These are phyloP conservation scores for Eruca vesicaria DNA, from an alignment of 441 rosid genomes.

Conservation along the genomic window DNA sequence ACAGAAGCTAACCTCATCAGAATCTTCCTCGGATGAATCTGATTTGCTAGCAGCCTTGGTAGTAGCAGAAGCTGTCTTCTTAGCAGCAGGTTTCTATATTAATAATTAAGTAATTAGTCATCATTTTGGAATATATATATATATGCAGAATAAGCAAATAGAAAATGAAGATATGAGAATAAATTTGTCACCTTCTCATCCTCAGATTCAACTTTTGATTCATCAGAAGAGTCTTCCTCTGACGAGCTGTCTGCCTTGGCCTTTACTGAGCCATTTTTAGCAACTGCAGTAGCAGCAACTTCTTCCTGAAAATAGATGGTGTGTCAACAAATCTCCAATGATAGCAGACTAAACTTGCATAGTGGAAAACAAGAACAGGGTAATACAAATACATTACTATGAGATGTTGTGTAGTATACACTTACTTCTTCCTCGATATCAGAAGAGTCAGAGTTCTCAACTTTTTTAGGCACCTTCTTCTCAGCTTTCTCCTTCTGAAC, in stretches of 20 bases:
- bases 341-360: neutral
- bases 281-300: conserved; percentile 14
- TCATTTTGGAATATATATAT: neutral
- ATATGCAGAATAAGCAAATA: neutral
- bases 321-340: neutral
- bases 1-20: conserved; percentile 36
- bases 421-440: conserved; percentile 66
- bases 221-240: conserved; percentile 26
- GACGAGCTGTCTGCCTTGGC: too few species aligned
- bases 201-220: conserved; percentile 33
- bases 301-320: conserved; percentile 11
- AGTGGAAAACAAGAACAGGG: neutral
- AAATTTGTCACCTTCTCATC: conserved; percentile 26
- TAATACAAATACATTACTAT: neutral
- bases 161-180: neutral
- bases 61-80: conserved; percentile 19
- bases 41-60: conserved; percentile 34
- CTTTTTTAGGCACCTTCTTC: conserved; percentile 50
- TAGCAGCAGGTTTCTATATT: conserved; percentile 23
- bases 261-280: too few species aligned
- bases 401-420: conserved; percentile 16
- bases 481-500: conserved; percentile 46
- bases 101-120: neutral
- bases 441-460: conserved; percentile 56
- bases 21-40: conserved; percentile 35